phyloP scores from a whole-genome alignment of 108 stramenopile genomes.

The Fragilariopsis cylindrus region DNA sequence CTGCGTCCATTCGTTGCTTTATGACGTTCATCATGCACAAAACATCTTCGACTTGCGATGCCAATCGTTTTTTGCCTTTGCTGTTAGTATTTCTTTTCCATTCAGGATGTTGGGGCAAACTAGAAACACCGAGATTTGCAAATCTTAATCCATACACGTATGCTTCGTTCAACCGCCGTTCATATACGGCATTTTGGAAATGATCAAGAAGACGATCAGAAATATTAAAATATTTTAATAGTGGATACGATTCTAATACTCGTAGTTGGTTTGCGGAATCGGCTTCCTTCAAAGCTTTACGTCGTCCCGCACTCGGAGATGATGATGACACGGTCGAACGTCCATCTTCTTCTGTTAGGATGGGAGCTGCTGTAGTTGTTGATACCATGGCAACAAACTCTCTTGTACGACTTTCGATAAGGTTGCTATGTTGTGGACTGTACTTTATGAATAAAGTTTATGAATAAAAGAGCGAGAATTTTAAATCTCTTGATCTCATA shows the following conservation, averaged over 20 bases:
- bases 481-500: too few species aligned
- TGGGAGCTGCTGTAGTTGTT: too few species aligned
- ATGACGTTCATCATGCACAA: constrained; percentile 35
- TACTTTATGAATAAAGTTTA: too few species aligned
- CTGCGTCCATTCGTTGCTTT: constrained; percentile 43
- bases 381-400: too few species aligned
- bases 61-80: constrained; percentile 27
- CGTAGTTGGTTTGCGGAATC: constrained; percentile 21
- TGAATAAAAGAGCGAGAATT: too few species aligned
- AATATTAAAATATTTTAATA: constrained; percentile 54
- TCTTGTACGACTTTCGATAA: too few species aligned
- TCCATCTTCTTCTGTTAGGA: too few species aligned
- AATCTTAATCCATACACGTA: constrained; percentile 68
- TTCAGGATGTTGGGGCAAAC: constrained; percentile 60
- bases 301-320: constrained; percentile 33
- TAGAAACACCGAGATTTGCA: constrained; percentile 50
- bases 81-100: constrained; percentile 19
- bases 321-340: not conserved
- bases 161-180: constrained; percentile 54
- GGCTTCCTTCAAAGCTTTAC: constrained; percentile 31
- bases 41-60: constrained; percentile 32
- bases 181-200: constrained; percentile 49
- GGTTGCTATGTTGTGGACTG: too few species aligned
- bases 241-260: constrained; percentile 39
- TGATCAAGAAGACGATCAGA: constrained; percentile 51